Base-by-base conservation (phyloP, 1,284 basidiomycete species). In the Moesziomyces sp. region DNA sequence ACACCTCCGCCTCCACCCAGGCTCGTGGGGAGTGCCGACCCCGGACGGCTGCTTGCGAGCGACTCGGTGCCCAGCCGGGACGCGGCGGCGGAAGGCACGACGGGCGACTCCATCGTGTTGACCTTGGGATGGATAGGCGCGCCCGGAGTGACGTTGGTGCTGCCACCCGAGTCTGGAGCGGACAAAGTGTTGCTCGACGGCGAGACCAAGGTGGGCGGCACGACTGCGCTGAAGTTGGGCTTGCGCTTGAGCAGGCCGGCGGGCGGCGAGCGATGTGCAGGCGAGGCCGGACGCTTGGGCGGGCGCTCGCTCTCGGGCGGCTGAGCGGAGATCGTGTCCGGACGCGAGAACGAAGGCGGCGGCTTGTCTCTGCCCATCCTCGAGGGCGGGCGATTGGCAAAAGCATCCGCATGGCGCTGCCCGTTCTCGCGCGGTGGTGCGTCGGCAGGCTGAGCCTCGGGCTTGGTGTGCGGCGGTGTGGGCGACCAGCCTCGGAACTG, bases 191-290 rank as follows among this genome's bases (percentile, higher is more conserved):
- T 48, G 33, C 28, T 42, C 10, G 58, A 19, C 14, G 58, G 46
- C 21, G 42, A 35, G 23, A 61, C 18, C 16, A 40, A 7, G 16
- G 55, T 42, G 14, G 71, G 71, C 21, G 61, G 60, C 3, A 65
- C 55, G 5, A 74, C 56, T 2, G 65, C 62, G 26, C 23, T 47
- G 52, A 74, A 69, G 47, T 74, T 69, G 55, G 66, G 28, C 50
- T 74, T 74, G 42, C 71, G 65, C 46, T 66, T 74, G 47, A 74
- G 62, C 40, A 74, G 24, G 13, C 66, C 71, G 23, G 71, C 58
- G 1, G 71, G 71, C 0, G 71, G 71, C 23, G 71, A 74, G n/a
- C 45, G 14, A 8, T 47, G 33, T 8, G 26, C 28, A 3, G 56
- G 71, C 16, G 71, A 74, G 3, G 58, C 54, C 9, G 66, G 52